Base-by-base conservation (phyloP, 73 alveolate species). In the Breviolum minutum region DNA sequence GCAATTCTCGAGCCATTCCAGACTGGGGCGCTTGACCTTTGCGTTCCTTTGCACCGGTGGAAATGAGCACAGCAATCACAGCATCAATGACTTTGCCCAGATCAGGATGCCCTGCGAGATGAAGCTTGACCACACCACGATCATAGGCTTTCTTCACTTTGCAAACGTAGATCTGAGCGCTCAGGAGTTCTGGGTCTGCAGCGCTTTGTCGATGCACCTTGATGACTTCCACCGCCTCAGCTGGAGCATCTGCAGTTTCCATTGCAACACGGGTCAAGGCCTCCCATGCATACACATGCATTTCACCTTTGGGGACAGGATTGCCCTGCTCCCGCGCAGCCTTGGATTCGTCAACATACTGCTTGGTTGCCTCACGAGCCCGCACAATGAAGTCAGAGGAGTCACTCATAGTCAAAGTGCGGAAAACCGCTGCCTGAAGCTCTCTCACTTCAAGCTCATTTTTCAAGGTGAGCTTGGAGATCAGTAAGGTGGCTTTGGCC, bases 1-100 rank as follows among this genome's bases (percentile, higher is more conserved):
- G 94, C 5, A 84, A 77, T 68, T 84, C 94, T 7, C 94, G 76
- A 10, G 94, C 94, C 94, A 84, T 84, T 60, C 94, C 94, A 17
- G 79, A 27, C 63, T 54, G 94, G 5, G 94, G 94, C 24, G 94
- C 94, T 61, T 54, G 94, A n/a, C 94, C 94, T 19, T 62, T 40
- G n/a, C 77, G 26, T 63, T 84, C 94, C 20, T 22, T 17, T 60
- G 94, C 94, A 5, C 94, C 94, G 5, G 74, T 24, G 7, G 40
- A 26, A 10, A 54, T 32, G 16, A 84, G 12, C 54, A 54, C 29
- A 27, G 8, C 40, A 12, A 48, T 32, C 14, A 82, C 91, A 4
- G 91, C 91, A 4, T 82, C 69, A 17, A 82, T 6, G 6, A 82
- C 32, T 5, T 26, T 9, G 27, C 30, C 40, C 40, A 40, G 10